Conservation (phyloP, 306 rosid genomes). For the Hylodesmum podocarpum region DNA sequence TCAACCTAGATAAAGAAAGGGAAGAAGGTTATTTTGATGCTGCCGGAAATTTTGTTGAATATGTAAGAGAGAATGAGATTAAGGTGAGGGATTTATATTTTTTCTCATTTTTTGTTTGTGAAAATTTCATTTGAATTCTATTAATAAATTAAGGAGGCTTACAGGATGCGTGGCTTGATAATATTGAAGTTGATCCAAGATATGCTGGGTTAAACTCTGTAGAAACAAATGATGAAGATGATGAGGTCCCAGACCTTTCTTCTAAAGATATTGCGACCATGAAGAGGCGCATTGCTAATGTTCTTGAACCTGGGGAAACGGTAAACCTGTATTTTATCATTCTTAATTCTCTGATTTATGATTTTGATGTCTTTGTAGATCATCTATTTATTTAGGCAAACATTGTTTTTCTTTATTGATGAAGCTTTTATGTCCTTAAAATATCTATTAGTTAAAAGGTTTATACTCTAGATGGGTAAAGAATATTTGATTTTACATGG, state of each 20-base stretch:
- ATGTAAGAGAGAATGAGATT: slow-evolving; percentile 58
- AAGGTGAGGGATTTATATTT: slow-evolving; percentile 33
- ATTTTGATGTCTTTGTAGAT: slow-evolving; percentile 1
- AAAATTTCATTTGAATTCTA: neutral
- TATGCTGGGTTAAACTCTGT: slow-evolving; percentile 52
- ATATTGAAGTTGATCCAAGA: slow-evolving; percentile 67
- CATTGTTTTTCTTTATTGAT: neutral
- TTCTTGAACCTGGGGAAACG: slow-evolving; percentile 82
- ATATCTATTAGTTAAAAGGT: neutral
- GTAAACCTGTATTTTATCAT: slow-evolving; percentile 34
- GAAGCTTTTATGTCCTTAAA: neutral
- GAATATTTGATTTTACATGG: neutral
- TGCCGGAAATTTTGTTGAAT: slow-evolving; percentile 83
- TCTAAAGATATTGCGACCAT: slow-evolving; percentile 66
- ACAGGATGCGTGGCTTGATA: slow-evolving; percentile 96
- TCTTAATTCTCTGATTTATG: slow-evolving; percentile 9
- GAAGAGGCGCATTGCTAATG: slow-evolving; percentile 84
- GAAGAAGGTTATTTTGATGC: slow-evolving; percentile 94
- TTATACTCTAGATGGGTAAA: neutral
- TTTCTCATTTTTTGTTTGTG: neutral
- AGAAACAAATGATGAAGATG: slow-evolving; percentile 47
- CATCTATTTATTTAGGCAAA: neutral
- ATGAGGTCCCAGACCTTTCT: slow-evolving; percentile 55
- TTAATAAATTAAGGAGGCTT: slow-evolving; percentile 27
- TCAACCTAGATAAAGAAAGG: slow-evolving; percentile 83